These are phyloP conservation scores for Blastobotrys proliferans DNA, from an alignment of 1,139 yeast genomes.

Conservation along the genomic window DNA sequence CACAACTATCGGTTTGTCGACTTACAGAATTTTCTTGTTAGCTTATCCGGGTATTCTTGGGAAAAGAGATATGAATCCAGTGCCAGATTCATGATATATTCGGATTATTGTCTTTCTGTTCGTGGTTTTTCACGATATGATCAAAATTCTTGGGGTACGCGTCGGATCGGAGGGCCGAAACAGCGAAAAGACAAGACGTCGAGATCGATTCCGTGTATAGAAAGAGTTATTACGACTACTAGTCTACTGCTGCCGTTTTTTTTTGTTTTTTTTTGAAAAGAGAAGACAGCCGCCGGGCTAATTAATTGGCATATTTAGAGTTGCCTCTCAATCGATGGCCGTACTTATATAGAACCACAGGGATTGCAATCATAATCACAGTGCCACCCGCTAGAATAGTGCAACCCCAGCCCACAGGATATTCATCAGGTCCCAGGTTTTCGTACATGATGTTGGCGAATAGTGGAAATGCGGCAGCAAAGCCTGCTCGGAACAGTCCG, in stretches of 20 bases:
- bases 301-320: slow-evolving; percentile 30
- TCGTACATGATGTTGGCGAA: slow-evolving; percentile 50
- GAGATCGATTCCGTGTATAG: too few species aligned
- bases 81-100: slow-evolving; percentile 64
- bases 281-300: too few species aligned
- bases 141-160: too few species aligned
- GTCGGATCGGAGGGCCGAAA: too few species aligned
- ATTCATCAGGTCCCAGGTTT: slow-evolving; percentile 34
- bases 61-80: slow-evolving; percentile 91
- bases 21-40: slow-evolving; percentile 37
- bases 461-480: slow-evolving; percentile 60
- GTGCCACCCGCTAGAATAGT: slow-evolving; percentile 44
- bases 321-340: slow-evolving; percentile 51
- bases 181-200: too few species aligned
- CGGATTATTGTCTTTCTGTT: too few species aligned
- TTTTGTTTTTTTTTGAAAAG: too few species aligned
- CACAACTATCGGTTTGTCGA: background rate
- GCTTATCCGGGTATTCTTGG: slow-evolving; percentile 85
- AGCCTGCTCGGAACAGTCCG: slow-evolving; percentile 46
- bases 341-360: slow-evolving; percentile 25
- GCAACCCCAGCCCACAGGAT: slow-evolving; percentile 50
- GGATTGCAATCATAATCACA: slow-evolving; percentile 36
- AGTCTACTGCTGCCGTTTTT: background rate
- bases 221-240: background rate
- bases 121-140: too few species aligned